Percentiles rank a stretch among this genome's conserved stretches.
These are phyloP conservation scores for Megacollybia marginata DNA, from an alignment of 768 basidiomycete species.

Conservation along the genomic window DNA sequence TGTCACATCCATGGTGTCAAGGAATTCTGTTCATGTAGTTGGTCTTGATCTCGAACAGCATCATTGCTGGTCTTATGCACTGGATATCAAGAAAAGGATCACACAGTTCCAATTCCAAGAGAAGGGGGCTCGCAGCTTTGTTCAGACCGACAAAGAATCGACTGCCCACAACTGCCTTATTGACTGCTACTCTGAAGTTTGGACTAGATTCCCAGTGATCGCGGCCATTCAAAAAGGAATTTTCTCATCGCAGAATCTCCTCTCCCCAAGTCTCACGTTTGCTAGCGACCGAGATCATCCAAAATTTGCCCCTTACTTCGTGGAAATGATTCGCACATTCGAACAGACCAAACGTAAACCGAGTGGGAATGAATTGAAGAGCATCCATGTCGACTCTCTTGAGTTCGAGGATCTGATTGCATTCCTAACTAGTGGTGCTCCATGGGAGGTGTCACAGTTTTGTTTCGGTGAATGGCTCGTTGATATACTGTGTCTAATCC, in stretches of 20 bases:
- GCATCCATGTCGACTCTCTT: conserved; percentile 25
- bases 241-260: conserved; percentile 23
- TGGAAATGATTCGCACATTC: conserved; percentile 35
- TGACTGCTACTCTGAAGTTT: conserved; percentile 48
- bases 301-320: conserved; percentile 35
- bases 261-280: conserved; percentile 31
- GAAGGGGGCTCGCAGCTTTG: conserved; percentile 18
- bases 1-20: conserved; percentile 39
- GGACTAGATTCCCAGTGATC: conserved; percentile 54
- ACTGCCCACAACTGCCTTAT: conserved; percentile 43
- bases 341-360: conserved; percentile 48
- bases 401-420: conserved; percentile 19
- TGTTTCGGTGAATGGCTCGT: conserved; percentile 56
- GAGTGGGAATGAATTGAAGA: conserved; percentile 33
- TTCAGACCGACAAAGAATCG: background rate
- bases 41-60: conserved; percentile 24
- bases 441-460: conserved; percentile 29
- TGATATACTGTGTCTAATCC: conserved; percentile 53
- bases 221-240: conserved; percentile 43
- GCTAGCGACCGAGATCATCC: conserved; percentile 29
- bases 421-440: conserved; percentile 5
- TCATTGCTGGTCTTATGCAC: conserved; percentile 31
- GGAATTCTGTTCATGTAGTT: conserved; percentile 35
- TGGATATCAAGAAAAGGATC: conserved; percentile 47
- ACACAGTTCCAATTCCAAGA: conserved; percentile 52